Evolutionary conservation across 768 basidiomycete genomes (phyloP).

Genomic region (Leccinum uliginosum): DNA sequence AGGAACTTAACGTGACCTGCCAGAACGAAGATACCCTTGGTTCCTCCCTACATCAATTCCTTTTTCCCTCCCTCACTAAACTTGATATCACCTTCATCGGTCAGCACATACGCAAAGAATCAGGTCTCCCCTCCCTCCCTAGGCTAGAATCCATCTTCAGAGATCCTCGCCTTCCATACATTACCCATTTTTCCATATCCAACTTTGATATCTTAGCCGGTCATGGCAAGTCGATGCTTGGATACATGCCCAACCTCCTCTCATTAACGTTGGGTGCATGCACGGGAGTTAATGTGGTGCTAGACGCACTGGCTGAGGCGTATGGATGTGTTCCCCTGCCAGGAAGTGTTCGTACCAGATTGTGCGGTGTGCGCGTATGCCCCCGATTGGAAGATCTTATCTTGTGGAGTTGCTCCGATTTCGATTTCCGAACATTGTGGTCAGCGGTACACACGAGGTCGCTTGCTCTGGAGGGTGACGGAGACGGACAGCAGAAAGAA

Average conservation of each 20-base stretch:
- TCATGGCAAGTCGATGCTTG: constrained; percentile 40
- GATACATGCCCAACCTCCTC: constrained; percentile 48
- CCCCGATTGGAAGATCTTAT: constrained; percentile 47
- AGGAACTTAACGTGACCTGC: constrained; percentile 42
- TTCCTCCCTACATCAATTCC: constrained; percentile 39
- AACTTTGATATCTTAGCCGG: constrained; percentile 40
- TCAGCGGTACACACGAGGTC: constrained; percentile 35
- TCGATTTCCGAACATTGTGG: constrained; percentile 35
- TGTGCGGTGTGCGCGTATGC: constrained; percentile 43
- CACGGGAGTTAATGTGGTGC: constrained; percentile 36
- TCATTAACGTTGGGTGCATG: constrained; percentile 47
- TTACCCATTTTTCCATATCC: constrained; percentile 50
- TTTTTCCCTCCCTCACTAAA: constrained; percentile 41
- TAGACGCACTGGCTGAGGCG: constrained; percentile 39
- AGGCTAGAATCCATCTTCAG: constrained; percentile 51
- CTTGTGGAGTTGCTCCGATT: constrained; percentile 48
- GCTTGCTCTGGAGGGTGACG: constrained; percentile 9
- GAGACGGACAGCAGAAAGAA: constrained; percentile 12
- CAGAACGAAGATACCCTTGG: constrained; percentile 36
- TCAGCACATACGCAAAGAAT: constrained; percentile 19
- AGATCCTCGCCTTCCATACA: constrained; percentile 48
- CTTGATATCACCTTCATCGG: constrained; percentile 42
- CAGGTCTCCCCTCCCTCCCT: constrained; percentile 35
- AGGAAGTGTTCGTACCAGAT: constrained; percentile 12
- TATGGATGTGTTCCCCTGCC: constrained; percentile 22